Conservation (phyloP, 2,329 filamentous ascomycete species). For the Cadophora sp. region DNA sequence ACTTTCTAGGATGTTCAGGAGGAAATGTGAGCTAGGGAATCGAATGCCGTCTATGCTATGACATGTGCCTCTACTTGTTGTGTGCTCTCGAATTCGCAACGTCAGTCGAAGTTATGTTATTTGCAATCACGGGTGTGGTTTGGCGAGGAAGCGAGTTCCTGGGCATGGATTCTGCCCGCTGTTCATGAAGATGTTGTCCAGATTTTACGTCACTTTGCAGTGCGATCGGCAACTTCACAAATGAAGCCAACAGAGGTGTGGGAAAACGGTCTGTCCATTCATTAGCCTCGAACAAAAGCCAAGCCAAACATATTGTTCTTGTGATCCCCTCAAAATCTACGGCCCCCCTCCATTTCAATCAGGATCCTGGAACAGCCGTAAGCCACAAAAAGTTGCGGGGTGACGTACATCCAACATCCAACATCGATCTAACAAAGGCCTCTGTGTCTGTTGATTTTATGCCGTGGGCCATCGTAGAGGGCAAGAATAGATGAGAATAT, state of each 20-base stretch:
- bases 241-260: not conserved
- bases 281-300: not conserved
- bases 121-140: not conserved
- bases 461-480: not conserved
- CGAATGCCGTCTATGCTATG: too few relatives aligned
- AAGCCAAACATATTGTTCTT: not conserved
- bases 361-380: conserved; percentile 6
- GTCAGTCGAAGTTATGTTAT: too few relatives aligned
- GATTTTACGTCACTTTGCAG: conserved; percentile 6
- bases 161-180: not conserved
- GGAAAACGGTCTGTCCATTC: not conserved
- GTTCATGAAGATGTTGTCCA: not conserved
- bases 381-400: not conserved
- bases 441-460: not conserved
- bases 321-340: conserved; percentile 8
- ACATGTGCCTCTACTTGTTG: too few relatives aligned
- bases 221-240: not conserved
- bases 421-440: not conserved
- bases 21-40: not conserved
- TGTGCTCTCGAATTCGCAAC: too few relatives aligned
- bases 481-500: not conserved
- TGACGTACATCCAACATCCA: not conserved
- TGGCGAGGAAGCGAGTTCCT: not conserved
- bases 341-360: not conserved
- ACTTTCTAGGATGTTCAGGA: not conserved